These are phyloP conservation scores for Solioccasus polychromus DNA, from an alignment of 768 basidiomycete species.

Conservation along the genomic window DNA sequence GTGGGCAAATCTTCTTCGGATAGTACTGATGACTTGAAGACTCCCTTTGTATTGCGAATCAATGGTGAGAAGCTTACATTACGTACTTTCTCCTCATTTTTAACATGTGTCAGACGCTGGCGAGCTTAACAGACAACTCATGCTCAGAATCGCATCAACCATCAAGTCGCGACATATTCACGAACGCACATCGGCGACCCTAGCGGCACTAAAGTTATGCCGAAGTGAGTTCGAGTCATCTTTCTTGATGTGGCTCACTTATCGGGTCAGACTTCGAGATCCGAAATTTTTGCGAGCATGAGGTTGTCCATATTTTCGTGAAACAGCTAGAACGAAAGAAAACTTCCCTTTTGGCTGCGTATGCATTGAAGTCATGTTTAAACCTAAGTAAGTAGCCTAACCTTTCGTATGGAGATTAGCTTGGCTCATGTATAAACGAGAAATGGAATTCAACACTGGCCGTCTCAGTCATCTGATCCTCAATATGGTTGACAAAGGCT, in stretches of 20 bases:
- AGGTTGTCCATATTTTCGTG: slow-evolving; percentile 1
- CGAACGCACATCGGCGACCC: slow-evolving; percentile 3
- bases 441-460: background rate
- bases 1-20: background rate
- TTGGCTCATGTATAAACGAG: background rate
- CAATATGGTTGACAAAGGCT: slow-evolving; percentile 7
- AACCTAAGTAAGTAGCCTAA: background rate
- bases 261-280: background rate
- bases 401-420: too few relatives aligned
- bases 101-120: background rate
- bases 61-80: background rate
- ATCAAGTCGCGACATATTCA: background rate
- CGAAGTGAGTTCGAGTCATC: background rate
- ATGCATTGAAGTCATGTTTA: slow-evolving; percentile 6
- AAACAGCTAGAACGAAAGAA: background rate
- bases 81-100: background rate
- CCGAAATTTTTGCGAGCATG: background rate
- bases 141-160: background rate
- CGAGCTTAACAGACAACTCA: background rate
- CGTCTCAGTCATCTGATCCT: background rate
- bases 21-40: background rate
- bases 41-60: background rate
- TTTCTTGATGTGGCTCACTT: background rate
- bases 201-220: slow-evolving; percentile 9
- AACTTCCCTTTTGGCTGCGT: slow-evolving; percentile 8